Percentiles rank a stretch among this genome's conserved stretches.
These are phyloP conservation scores for Mycena floridula DNA, from an alignment of 768 basidiomycete species.

Conservation along the genomic window DNA sequence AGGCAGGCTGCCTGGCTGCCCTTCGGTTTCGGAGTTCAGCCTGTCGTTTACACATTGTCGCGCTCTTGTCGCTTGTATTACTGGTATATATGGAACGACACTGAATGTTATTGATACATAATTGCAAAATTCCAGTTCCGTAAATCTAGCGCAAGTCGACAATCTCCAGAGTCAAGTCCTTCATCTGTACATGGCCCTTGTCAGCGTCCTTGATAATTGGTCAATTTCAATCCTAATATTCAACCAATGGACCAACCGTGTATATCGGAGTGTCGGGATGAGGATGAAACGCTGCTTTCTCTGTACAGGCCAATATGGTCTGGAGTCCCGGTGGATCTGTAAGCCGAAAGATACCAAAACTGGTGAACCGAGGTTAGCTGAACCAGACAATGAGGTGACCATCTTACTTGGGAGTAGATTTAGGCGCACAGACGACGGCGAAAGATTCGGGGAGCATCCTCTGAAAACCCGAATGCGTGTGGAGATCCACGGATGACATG, in stretches of 20 bases:
- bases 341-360: conserved; percentile 85
- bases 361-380: conserved; percentile 15
- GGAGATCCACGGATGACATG: conserved; percentile 91
- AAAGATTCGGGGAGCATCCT: conserved; percentile 87
- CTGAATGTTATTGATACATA: too few species aligned
- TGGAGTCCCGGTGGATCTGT: conserved; percentile 83
- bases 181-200: conserved; percentile 79
- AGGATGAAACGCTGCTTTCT: conserved; percentile 79
- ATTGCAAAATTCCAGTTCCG: neutral
- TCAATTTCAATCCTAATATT: neutral
- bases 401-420: conserved; percentile 60
- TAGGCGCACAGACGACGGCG: conserved; percentile 88
- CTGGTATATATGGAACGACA: too few species aligned
- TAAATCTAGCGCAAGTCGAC: conserved; percentile 59
- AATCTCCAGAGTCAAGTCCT: conserved; percentile 68
- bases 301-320: conserved; percentile 60
- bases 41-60: too few species aligned
- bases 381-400: neutral
- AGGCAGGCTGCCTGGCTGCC: too few species aligned
- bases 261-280: conserved; percentile 83
- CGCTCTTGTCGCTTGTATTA: too few species aligned
- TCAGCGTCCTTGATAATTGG: conserved; percentile 70
- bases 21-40: too few species aligned
- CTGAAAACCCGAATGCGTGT: conserved; percentile 89
- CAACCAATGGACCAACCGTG: conserved; percentile 61